phyloP scores from a whole-genome alignment of 2,329 filamentous ascomycete genomes.

The Coniosporium tulheliwenetii region DNA sequence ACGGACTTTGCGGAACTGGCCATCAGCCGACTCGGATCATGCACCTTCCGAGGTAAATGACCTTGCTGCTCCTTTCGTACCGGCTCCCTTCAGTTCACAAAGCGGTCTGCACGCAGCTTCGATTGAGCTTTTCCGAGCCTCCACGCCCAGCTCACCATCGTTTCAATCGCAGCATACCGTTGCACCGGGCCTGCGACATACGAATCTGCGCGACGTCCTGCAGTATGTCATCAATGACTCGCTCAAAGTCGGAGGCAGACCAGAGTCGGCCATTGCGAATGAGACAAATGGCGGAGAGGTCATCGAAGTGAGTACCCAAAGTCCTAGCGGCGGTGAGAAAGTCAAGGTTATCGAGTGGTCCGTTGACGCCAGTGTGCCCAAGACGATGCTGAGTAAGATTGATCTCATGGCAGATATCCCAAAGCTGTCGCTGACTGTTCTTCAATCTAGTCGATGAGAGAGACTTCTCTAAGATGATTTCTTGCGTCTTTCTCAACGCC shows the following conservation, averaged over 20 bases:
- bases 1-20: too few relatives aligned
- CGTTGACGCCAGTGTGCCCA: conserved; percentile 34
- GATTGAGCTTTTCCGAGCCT: too few relatives aligned
- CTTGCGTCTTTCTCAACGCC: conserved; percentile 49
- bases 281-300: conserved; percentile 31
- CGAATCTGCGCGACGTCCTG: conserved; percentile 31
- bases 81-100: too few relatives aligned
- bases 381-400: conserved; percentile 33
- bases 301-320: conserved; percentile 30
- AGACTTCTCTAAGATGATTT: conserved; percentile 47
- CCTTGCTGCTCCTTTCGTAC: too few relatives aligned
- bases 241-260: conserved; percentile 34
- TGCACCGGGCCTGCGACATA: conserved; percentile 31
- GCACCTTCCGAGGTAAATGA: too few relatives aligned
- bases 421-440: neutral
- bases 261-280: conserved; percentile 32
- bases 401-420: neutral
- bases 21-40: too few relatives aligned
- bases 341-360: conserved; percentile 34
- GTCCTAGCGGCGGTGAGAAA: conserved; percentile 25
- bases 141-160: too few relatives aligned
- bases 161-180: conserved; percentile 6
- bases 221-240: conserved; percentile 37
- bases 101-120: too few relatives aligned
- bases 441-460: conserved; percentile 37